phyloP scores from a whole-genome alignment of 164 flowering plant species.

The Magnolia sinica region DNA sequence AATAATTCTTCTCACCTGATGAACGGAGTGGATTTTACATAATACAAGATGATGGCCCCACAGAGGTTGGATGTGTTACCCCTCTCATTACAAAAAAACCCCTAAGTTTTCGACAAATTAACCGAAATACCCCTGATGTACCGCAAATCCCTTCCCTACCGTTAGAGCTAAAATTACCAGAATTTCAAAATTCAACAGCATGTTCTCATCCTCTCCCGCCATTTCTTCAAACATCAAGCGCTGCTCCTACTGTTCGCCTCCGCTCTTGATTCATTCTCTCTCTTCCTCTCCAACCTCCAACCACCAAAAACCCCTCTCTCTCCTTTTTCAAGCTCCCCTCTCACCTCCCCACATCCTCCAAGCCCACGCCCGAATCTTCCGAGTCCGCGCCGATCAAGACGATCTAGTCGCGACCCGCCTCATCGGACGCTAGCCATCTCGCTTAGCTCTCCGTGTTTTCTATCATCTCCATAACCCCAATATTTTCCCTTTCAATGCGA shows the following conservation, averaged over 20 bases:
- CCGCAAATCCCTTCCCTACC: too few relatives aligned
- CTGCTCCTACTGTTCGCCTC: neutral
- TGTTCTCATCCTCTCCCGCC: neutral
- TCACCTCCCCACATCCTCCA: conserved; percentile 46
- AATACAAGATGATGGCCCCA: too few relatives aligned
- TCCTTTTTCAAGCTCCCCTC: conserved; percentile 43
- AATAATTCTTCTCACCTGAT: too few relatives aligned
- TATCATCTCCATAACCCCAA: conserved; percentile 40
- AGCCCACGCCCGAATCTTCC: conserved; percentile 50
- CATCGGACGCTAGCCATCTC: conserved; percentile 53
- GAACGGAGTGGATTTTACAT: too few relatives aligned
- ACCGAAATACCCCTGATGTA: too few relatives aligned
- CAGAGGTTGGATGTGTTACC: too few relatives aligned
- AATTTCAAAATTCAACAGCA: too few relatives aligned
- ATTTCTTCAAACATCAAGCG: neutral
- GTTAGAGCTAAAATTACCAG: too few relatives aligned
- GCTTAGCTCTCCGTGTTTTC: conserved; percentile 38
- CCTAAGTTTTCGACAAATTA: too few relatives aligned
- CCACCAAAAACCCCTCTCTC: conserved; percentile 22
- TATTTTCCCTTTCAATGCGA: conserved; percentile 59
- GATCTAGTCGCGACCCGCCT: conserved; percentile 58
- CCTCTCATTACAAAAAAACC: too few relatives aligned
- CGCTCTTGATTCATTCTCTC: neutral
- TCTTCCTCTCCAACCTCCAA: conserved; percentile 5
- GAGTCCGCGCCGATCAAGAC: conserved; percentile 42